Evolutionary conservation across 805 yeast genomes (phyloP).

Genomic region (Candida andamanensis): DNA sequence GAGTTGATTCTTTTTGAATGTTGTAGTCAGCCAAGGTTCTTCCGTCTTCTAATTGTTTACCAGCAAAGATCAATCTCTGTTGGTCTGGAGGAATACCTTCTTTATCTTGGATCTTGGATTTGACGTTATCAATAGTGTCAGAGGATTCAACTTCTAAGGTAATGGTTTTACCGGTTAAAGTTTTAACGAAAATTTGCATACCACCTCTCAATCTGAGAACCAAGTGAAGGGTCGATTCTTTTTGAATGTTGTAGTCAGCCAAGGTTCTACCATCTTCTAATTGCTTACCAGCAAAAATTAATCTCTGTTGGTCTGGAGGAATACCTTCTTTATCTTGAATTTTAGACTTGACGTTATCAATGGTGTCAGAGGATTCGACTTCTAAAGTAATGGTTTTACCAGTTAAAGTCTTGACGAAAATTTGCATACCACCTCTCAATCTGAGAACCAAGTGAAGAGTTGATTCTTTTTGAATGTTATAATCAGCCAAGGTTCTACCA

Average conservation of each 20-base stretch:
- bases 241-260: slow-evolving; percentile 97
- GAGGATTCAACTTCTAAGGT: slow-evolving; percentile 97
- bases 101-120: slow-evolving; percentile 94
- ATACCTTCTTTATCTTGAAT: slow-evolving; percentile 97
- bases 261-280: slow-evolving; percentile 95
- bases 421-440: slow-evolving; percentile 83
- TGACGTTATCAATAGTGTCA: slow-evolving; percentile 95
- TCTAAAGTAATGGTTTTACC: slow-evolving; percentile 79
- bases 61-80: slow-evolving; percentile 95
- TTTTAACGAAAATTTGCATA: slow-evolving; percentile 57
- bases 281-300: slow-evolving; percentile 96
- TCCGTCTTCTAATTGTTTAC: slow-evolving; percentile 95
- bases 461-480: slow-evolving; percentile 99
- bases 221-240: slow-evolving; percentile 94
- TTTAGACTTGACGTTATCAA: slow-evolving; percentile 94
- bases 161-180: slow-evolving; percentile 58
- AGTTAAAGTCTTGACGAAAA: slow-evolving; percentile 52
- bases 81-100: slow-evolving; percentile 98
- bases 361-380: slow-evolving; percentile 96
- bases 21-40: slow-evolving; percentile 96
- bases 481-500: slow-evolving; percentile 93
- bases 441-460: too few species aligned
- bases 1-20: slow-evolving; percentile 96
- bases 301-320: slow-evolving; percentile 97
- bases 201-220: slow-evolving; percentile 82